Percentiles rank a stretch among this genome's conserved stretches.
phyloP scores from a whole-genome alignment of 2,329 filamentous ascomycete genomes.

The Plectosphaerella plurivora region DNA sequence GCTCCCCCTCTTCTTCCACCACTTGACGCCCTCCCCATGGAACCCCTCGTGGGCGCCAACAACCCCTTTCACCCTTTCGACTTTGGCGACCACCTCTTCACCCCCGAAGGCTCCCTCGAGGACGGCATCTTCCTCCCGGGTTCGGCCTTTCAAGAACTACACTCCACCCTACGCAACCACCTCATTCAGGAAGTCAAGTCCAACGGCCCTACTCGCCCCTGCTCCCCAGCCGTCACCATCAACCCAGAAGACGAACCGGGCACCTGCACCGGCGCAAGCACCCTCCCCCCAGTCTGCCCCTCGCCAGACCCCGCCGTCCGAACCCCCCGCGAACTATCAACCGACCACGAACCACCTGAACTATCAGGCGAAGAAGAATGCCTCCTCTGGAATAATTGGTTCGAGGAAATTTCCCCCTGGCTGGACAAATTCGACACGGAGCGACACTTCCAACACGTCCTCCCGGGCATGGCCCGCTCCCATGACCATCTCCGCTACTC shows the following conservation, averaged over 20 bases:
- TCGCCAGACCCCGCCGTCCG: conserved; percentile 4
- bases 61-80: conserved; percentile 3
- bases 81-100: conserved; percentile 20
- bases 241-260: background rate
- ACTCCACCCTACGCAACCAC: conserved; percentile 37
- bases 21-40: conserved; percentile 5
- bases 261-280: background rate
- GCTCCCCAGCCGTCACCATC: conserved; percentile 1
- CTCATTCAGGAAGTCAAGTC: conserved; percentile 39
- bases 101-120: conserved; percentile 24
- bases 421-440: conserved; percentile 50
- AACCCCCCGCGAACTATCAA: conserved; percentile 1
- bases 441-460: conserved; percentile 40
- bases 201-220: conserved; percentile 25
- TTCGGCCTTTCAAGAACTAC: conserved; percentile 40
- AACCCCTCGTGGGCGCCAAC: conserved; percentile 6
- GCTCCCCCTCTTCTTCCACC: background rate
- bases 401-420: conserved; percentile 37
- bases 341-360: conserved; percentile 9
- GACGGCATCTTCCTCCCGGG: conserved; percentile 42
- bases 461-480: conserved; percentile 40
- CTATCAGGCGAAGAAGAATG: conserved; percentile 24
- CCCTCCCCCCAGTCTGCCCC: conserved; percentile 1
- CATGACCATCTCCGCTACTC: conserved; percentile 41
- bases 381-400: conserved; percentile 34